Conservation (phyloP, 1,284 basidiomycete species). For the Fistulinella cinereoalba region DNA sequence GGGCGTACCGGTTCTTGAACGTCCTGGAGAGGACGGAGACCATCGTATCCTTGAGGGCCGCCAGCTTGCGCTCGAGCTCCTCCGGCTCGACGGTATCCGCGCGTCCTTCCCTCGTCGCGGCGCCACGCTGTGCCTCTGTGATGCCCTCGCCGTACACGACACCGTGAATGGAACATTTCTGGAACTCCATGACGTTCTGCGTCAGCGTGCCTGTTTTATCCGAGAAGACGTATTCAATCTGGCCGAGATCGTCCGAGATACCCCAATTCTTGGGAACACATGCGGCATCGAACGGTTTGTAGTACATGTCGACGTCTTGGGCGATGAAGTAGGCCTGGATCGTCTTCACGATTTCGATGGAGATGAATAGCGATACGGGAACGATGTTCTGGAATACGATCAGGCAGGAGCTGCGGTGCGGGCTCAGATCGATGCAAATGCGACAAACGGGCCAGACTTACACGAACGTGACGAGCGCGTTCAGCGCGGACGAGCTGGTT, state of each 20-base stretch:
- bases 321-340: conserved; percentile 97
- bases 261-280: conserved; percentile 98
- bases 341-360: conserved; percentile 97
- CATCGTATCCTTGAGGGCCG: conserved; percentile 75
- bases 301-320: conserved; percentile 98
- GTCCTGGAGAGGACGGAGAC: conserved; percentile 66
- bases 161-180: conserved; percentile 89
- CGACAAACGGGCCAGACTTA: conserved; percentile 41
- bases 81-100: conserved; percentile 62
- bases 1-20: conserved; percentile 90
- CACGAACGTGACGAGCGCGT: conserved; percentile 90
- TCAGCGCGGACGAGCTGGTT: conserved; percentile 61
- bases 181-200: conserved; percentile 98
- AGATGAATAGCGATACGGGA: conserved; percentile 95
- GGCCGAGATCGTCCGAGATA: conserved; percentile 95
- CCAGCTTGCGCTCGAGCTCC: conserved; percentile 68
- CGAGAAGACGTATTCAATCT: conserved; percentile 97
- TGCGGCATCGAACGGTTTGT: conserved; percentile 79
- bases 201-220: conserved; percentile 98
- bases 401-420: conserved; percentile 63
- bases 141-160: conserved; percentile 88
- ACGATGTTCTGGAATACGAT: conserved; percentile 98
- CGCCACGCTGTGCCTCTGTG: conserved; percentile 93
- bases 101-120: conserved; percentile 79
- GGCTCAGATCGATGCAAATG: conserved; percentile 9